Percentiles rank a stretch among this genome's conserved stretches.
phyloP scores from a whole-genome alignment of 139 green algal species.

The Pseudopediastrum boryanum region DNA sequence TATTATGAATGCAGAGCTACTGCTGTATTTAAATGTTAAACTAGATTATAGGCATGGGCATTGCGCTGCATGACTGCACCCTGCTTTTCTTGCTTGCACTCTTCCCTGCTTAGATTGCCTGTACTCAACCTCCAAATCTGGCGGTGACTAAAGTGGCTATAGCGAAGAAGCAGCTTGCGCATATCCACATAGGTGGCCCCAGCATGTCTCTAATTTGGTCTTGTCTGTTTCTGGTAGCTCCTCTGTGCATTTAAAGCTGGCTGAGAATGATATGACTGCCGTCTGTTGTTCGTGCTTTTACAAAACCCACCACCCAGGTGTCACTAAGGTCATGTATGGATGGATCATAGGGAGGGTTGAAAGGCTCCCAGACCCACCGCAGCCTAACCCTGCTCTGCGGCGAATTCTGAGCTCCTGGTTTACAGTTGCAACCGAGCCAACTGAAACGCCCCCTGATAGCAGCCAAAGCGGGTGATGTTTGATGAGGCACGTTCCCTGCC shows the following conservation, averaged over 20 bases:
- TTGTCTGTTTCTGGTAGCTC: not conserved
- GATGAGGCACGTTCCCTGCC: too few species aligned
- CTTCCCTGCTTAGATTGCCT: too few species aligned
- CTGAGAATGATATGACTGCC: not conserved
- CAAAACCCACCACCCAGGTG: not conserved
- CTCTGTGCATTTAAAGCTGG: not conserved
- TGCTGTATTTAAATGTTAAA: too few species aligned
- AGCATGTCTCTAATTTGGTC: not conserved
- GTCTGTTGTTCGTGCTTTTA: not conserved
- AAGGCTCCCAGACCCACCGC: not conserved
- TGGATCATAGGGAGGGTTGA: constrained; percentile 18
- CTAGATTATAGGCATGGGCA: too few species aligned
- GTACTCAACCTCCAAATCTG: too few species aligned
- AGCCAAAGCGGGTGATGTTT: too few species aligned
- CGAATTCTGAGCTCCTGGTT: constrained; percentile 35
- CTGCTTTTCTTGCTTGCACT: too few species aligned
- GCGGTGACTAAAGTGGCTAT: not conserved
- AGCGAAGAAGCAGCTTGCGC: not conserved
- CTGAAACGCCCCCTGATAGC: too few species aligned
- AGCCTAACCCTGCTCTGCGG: constrained; percentile 22
- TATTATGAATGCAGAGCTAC: too few species aligned
- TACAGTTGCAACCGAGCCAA: too few species aligned
- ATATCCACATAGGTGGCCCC: not conserved
- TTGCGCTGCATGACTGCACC: too few species aligned
- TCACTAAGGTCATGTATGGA: constrained; percentile 12